Evolutionary conservation across 371 early-diverging fungal genomes (phyloP), one percentile per base, ranked within the genome.

Genomic region (Mucor indicus): DNA sequence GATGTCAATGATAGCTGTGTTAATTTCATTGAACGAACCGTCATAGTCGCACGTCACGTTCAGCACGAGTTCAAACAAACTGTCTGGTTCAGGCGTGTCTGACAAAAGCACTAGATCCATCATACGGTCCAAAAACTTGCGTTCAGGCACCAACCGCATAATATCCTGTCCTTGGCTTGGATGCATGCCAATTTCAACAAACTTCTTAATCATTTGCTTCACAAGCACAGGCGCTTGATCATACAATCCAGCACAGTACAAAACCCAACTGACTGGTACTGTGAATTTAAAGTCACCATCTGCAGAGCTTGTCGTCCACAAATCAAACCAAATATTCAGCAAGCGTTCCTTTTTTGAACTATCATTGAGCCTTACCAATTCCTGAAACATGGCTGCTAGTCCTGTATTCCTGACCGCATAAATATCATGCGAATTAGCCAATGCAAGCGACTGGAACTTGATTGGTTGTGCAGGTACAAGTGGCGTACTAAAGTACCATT

Each of bases 201-300:
- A 50, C 8, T 44, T 21, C 20, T 53, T 52, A 19, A 71, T 64
- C 67, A 67, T 64, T 20, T 56, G 60, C 20, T 71, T 71, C 6
- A 64, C 50, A 4, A 61, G 17, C 2, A 61, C 67, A 10, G 71
- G 71, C 1, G 71, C 71, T 46, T 67, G 64, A 33, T 71, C 71
- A 33, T 67, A 71, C 10, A 71, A 48, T 1, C 71, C 71, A 17
- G 55, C 53, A 20, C 67, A 67, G 17, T 64, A 64, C 5, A 71
- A 30, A 4, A 71, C 38, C 64, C 67, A 67, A 20, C 55, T 51
- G n/a, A 58, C 43, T 6, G 71, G 64, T 3, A 67, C 71, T 3
- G 62, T 33, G 20, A 69, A 54, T 16, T 47, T 40, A n/a, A 44
- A 44, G 11, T 27, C 16, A 7, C 32, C 45, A 22, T 35, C 31